A percentile compares a stretch with the other conserved stretches of the same genome.
These are phyloP conservation scores for Russula foetens DNA, from an alignment of 768 basidiomycete genomes.

Conservation along the genomic window DNA sequence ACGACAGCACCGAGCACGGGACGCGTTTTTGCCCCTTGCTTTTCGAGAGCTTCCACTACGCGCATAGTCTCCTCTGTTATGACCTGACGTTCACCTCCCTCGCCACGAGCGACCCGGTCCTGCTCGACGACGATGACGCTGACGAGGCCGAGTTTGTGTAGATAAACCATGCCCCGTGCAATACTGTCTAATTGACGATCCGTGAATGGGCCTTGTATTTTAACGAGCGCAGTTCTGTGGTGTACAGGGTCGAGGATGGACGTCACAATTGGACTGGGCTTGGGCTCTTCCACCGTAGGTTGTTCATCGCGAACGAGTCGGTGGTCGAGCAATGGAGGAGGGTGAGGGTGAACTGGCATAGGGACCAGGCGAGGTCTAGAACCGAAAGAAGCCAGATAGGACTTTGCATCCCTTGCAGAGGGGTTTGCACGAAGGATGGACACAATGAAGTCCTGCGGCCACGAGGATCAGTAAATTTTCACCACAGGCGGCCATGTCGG, in stretches of 20 bases:
- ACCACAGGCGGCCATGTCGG: not conserved
- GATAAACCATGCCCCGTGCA: slow-evolving; percentile 85
- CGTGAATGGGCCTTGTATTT: slow-evolving; percentile 92
- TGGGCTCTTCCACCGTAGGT: slow-evolving; percentile 26
- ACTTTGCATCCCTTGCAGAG: slow-evolving; percentile 81
- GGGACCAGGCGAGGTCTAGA: slow-evolving; percentile 36
- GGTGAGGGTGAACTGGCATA: slow-evolving; percentile 22
- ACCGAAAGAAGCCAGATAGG: slow-evolving; percentile 89
- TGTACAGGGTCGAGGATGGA: slow-evolving; percentile 81
- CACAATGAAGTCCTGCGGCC: slow-evolving; percentile 82
- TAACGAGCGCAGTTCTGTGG: slow-evolving; percentile 88
- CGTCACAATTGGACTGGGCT: slow-evolving; percentile 48
- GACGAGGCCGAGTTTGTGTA: slow-evolving; percentile 92
- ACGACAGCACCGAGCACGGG: slow-evolving; percentile 86
- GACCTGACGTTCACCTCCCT: slow-evolving; percentile 56
- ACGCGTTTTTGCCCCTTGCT: slow-evolving; percentile 77
- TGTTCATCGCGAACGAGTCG: slow-evolving; percentile 26
- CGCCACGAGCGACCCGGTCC: slow-evolving; percentile 62
- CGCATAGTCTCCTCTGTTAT: slow-evolving; percentile 80
- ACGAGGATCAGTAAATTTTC: slow-evolving; percentile 10
- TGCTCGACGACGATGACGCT: slow-evolving; percentile 93
- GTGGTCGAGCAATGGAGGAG: slow-evolving; percentile 25
- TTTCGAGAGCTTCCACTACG: slow-evolving; percentile 72
- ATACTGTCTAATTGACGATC: slow-evolving; percentile 92
- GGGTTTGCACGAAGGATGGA: slow-evolving; percentile 92